phyloP scores from a whole-genome alignment of 73 alveolate genomes.

The Durusdinium trenchii region DNA sequence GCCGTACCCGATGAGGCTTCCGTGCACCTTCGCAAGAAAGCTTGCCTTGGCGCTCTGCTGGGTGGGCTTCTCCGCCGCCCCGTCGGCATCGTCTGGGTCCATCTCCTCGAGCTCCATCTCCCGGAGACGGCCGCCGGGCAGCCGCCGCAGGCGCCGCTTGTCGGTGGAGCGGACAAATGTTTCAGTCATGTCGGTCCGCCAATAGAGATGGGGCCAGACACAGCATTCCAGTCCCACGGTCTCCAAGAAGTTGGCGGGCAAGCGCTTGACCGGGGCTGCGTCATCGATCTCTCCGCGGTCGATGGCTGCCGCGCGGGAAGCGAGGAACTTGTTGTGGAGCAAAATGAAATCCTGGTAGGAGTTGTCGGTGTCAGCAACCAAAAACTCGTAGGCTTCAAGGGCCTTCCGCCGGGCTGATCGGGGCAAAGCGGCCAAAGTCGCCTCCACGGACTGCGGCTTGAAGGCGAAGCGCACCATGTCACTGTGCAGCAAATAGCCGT shows the following conservation, averaged over 20 bases:
- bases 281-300: not conserved
- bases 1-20: not conserved
- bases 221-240: not conserved
- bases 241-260: constrained; percentile 45
- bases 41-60: constrained; percentile 50
- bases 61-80: not conserved
- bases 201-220: constrained; percentile 16
- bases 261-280: not conserved
- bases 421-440: not conserved
- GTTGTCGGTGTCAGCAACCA: not conserved
- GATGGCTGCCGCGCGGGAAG: not conserved
- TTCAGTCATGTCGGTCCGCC: not conserved
- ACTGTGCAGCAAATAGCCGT: not conserved
- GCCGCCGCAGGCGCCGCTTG: not conserved
- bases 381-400: not conserved
- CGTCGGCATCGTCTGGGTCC: not conserved
- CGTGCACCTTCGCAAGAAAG: constrained; percentile 23
- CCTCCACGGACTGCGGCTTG: not conserved
- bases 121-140: not conserved
- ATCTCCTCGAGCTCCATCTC: not conserved
- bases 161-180: not conserved
- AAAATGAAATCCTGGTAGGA: not conserved
- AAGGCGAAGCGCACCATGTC: constrained; percentile 14
- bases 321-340: not conserved
- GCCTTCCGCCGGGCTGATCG: not conserved